phyloP scores from a whole-genome alignment of 2,329 filamentous ascomycete species.

The Aspergillaceae sp. region DNA sequence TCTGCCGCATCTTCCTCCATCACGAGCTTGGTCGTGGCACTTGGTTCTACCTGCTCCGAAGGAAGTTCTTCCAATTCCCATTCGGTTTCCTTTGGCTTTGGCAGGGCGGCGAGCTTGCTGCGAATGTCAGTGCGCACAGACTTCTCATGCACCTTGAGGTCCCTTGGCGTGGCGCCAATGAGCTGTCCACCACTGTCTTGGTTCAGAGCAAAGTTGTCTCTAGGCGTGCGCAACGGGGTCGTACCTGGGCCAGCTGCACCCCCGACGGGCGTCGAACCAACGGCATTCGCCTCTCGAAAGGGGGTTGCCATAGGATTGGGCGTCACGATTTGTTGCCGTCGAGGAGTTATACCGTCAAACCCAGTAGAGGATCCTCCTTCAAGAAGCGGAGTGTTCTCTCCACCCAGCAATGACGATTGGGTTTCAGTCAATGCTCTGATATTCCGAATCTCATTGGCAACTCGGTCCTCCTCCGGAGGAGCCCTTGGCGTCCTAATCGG shows the following conservation, averaged over 20 bases:
- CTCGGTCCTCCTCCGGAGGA: slow-evolving; percentile 85
- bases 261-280: slow-evolving; percentile 57
- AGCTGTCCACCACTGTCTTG: slow-evolving; percentile 58
- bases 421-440: slow-evolving; percentile 87
- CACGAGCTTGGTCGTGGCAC: slow-evolving; percentile 38
- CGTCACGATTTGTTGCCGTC: slow-evolving; percentile 73
- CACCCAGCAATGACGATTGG: slow-evolving; percentile 84
- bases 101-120: slow-evolving; percentile 61
- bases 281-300: slow-evolving; percentile 57
- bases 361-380: slow-evolving; percentile 77
- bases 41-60: slow-evolving; percentile 63
- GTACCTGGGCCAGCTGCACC: slow-evolving; percentile 59
- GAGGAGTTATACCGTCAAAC: slow-evolving; percentile 74
- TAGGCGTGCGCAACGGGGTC: slow-evolving; percentile 78
- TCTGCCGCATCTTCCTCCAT: slow-evolving; percentile 63
- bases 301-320: slow-evolving; percentile 95
- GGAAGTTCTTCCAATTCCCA: slow-evolving; percentile 85
- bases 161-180: slow-evolving; percentile 65
- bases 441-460: slow-evolving; percentile 93
- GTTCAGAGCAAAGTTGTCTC: slow-evolving; percentile 82
- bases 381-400: slow-evolving; percentile 83
- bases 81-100: slow-evolving; percentile 85
- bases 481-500: slow-evolving; percentile 89
- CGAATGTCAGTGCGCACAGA: slow-evolving; percentile 60
- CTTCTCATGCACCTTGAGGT: slow-evolving; percentile 63